Evolutionary conservation across 352 stramenopile genomes (phyloP).

Genomic region (Blastocystis sp.): DNA sequence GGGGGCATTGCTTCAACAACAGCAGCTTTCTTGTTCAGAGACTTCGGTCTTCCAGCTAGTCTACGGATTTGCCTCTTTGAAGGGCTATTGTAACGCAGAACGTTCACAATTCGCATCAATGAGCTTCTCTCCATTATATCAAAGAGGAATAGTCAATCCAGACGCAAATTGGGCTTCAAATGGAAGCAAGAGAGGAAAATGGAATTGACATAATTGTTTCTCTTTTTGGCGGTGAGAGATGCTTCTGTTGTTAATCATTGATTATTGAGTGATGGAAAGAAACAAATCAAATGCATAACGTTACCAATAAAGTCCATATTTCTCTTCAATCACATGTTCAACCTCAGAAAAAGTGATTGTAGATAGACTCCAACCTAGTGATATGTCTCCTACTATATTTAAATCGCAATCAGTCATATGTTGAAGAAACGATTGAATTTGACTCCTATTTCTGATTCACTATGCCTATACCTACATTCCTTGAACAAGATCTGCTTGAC

Average conservation of each 20-base stretch:
- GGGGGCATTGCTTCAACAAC: background rate
- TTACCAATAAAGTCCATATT: background rate
- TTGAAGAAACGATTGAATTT: background rate
- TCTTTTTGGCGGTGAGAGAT: background rate
- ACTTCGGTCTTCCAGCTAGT: constrained; percentile 17
- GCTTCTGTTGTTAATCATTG: background rate
- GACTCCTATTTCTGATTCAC: background rate
- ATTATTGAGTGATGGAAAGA: background rate
- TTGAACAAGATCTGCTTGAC: background rate
- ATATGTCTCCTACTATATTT: background rate
- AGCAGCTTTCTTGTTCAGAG: background rate
- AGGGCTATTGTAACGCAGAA: constrained; percentile 45
- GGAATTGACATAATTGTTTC: background rate
- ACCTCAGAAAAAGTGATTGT: background rate
- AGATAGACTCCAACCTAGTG: background rate
- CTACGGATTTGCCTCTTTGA: constrained; percentile 24
- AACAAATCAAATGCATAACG: background rate
- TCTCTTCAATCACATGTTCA: background rate
- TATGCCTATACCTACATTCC: background rate
- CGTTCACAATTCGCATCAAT: background rate
- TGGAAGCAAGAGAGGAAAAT: background rate
- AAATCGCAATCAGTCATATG: background rate
- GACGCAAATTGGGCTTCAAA: background rate
- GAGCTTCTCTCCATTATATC: constrained; percentile 16
- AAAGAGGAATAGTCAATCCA: background rate